These are phyloP conservation scores for Citrus maxima DNA, from an alignment of 345 rosid species.

Conservation along the genomic window DNA sequence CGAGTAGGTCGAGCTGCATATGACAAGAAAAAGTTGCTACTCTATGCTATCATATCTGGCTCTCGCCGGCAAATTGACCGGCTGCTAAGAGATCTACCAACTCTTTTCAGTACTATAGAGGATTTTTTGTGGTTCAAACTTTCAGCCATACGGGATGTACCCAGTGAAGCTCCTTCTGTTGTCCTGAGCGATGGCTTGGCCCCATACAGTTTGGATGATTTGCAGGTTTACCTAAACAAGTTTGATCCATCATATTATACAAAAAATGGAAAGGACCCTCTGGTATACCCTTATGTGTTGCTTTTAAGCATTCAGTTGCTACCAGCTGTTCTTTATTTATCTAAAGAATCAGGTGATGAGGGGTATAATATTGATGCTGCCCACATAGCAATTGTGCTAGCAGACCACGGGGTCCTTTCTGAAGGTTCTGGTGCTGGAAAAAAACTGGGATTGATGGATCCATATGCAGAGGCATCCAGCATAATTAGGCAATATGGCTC, in stretches of 20 bases:
- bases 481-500: conserved; percentile 92
- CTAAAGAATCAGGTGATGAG: conserved; percentile 84
- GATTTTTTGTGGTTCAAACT: conserved; percentile 96
- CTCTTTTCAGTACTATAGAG: conserved; percentile 88
- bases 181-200: conserved; percentile 63
- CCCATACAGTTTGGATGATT: conserved; percentile 86
- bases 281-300: conserved; percentile 88
- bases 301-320: conserved; percentile 86
- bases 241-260: conserved; percentile 94
- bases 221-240: conserved; percentile 91
- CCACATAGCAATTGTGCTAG: conserved; percentile 75
- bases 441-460: conserved; percentile 82
- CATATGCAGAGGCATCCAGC: conserved; percentile 85
- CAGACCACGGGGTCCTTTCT: conserved; percentile 74
- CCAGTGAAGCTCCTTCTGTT: conserved; percentile 59
- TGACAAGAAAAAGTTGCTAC: conserved; percentile 92
- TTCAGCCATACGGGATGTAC: conserved; percentile 63
- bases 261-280: conserved; percentile 93
- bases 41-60: conserved; percentile 87
- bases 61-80: conserved; percentile 89
- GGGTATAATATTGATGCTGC: conserved; percentile 81
- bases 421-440: conserved; percentile 66
- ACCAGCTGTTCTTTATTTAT: conserved; percentile 74
- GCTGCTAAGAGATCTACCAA: conserved; percentile 76
- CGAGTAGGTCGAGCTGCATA: conserved; percentile 86